Evolutionary conservation across 495 filamentous ascomycete genomes (phyloP), one percentile per base, ranked within the genome.

Genomic region (Neurospora intermedia): DNA sequence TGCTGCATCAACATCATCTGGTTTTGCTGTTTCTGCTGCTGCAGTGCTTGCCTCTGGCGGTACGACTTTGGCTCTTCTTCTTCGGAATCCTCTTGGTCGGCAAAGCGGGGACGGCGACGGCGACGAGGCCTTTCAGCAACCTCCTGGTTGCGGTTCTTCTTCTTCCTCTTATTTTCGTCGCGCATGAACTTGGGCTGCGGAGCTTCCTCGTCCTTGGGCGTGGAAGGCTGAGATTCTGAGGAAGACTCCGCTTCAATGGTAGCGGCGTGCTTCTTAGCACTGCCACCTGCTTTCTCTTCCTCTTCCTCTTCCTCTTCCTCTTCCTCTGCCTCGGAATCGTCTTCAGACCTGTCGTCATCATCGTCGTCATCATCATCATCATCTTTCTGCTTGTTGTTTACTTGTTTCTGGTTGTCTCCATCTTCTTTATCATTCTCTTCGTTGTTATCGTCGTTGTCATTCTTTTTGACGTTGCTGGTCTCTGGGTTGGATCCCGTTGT

Each of bases 161-260:
- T 40, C 43, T 45, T 39, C 43, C 74, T 42, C 54, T 82, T 70
- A 72, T 76, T 76, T 42, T 74, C 70, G 70, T 80, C 75, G 20
- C 77, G 72, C 79, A 82, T 81, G 75, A 76, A 82, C 73, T 76
- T 78, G 71, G 81, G 81, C 74, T 81, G 77, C 15, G 79, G 76
- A 73, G 78, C 76, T 45, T 79, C 78, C 3, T 80, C 76, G 42
- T 73, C 75, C 70, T 77, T 81, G 66, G 81, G 80, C 1, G 80
- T 82, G 31, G 80, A 70, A 2, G 80, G 80, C 62, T 82, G 80
- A 9, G 78, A 80, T 23, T 74, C 27, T 27, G 73, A 6, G 40
- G 73, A 72, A 72, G 73, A 72, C 41, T 72, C 73, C n/a, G n/a
- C n/a, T 8, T 43, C 71, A 6, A 31, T 6, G 18, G 54, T 35